Conservation (phyloP, 2,329 filamentous ascomycete species). For the Fusarium drepaniforme region DNA sequence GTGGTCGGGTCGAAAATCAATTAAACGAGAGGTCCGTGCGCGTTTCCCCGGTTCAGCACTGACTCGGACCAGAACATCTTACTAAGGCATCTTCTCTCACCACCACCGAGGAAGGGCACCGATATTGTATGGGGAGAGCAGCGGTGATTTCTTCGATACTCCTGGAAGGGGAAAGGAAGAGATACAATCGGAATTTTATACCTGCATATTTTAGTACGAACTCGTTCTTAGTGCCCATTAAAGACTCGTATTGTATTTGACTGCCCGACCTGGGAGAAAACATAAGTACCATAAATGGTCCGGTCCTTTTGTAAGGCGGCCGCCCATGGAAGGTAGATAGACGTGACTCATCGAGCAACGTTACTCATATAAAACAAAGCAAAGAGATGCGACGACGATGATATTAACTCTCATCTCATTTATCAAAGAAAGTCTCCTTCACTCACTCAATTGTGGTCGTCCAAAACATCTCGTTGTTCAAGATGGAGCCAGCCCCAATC, state of each 20-base stretch:
- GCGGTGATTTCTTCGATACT: no score
- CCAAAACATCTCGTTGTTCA: neutral
- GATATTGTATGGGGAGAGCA: no score
- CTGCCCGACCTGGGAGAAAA: no score
- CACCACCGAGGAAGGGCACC: no score
- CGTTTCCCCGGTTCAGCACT: neutral
- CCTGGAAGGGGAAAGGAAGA: no score
- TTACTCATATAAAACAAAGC: neutral
- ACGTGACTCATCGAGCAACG: neutral
- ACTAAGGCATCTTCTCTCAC: no score
- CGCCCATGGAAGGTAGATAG: neutral
- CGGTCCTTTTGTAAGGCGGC: neutral
- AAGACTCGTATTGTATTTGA: no score
- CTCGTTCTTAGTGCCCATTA: no score
- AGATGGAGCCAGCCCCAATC: conserved; percentile 41
- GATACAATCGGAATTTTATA: no score
- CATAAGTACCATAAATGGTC: no score
- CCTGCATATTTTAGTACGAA: no score
- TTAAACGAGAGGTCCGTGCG: conserved; percentile 42
- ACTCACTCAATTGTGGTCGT: neutral
- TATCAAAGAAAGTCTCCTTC: neutral
- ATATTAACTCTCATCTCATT: neutral
- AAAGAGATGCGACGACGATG: neutral
- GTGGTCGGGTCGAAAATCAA: conserved; percentile 38
- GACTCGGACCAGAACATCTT: neutral